Evolutionary conservation across 768 basidiomycete species (phyloP).

Genomic region (Hygrophorus pudorinus): DNA sequence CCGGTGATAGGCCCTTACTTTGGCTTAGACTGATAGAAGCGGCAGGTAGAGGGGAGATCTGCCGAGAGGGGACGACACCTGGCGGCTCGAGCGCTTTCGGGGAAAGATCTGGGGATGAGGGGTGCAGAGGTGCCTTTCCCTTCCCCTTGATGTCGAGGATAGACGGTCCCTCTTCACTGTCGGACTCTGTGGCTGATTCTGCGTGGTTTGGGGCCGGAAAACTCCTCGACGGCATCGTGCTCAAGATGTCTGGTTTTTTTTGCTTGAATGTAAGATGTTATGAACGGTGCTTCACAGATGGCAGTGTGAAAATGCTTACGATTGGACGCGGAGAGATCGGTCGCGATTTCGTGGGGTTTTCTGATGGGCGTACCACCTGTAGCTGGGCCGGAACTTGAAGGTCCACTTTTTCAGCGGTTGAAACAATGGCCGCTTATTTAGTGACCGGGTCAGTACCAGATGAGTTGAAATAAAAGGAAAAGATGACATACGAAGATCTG

Average conservation of each 20-base stretch:
- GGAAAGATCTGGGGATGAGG: slow-evolving; percentile 10
- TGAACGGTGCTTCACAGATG: not conserved
- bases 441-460: not conserved
- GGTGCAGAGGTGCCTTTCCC: slow-evolving; percentile 9
- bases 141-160: slow-evolving; percentile 14
- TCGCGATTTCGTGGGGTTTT: slow-evolving; percentile 7
- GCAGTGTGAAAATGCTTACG: slow-evolving; percentile 2
- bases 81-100: slow-evolving; percentile 1
- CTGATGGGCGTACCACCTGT: slow-evolving; percentile 6
- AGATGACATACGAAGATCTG: slow-evolving; percentile 50
- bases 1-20: slow-evolving; percentile 23
- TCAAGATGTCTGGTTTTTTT: not conserved
- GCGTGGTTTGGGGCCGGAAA: slow-evolving; percentile 11
- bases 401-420: slow-evolving; percentile 34
- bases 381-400: slow-evolving; percentile 19
- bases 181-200: slow-evolving; percentile 41
- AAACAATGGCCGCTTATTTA: slow-evolving; percentile 39
- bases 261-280: not conserved
- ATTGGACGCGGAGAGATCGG: slow-evolving; percentile 9
- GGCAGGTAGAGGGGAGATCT: slow-evolving; percentile 5
- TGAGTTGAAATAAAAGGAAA: not conserved
- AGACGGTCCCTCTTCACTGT: slow-evolving; percentile 21
- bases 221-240: not conserved
- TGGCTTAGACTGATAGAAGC: slow-evolving; percentile 13
- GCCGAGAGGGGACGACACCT: slow-evolving; percentile 5